phyloP scores from a whole-genome alignment of 805 yeast genomes.

The Myxozyma monticola region DNA sequence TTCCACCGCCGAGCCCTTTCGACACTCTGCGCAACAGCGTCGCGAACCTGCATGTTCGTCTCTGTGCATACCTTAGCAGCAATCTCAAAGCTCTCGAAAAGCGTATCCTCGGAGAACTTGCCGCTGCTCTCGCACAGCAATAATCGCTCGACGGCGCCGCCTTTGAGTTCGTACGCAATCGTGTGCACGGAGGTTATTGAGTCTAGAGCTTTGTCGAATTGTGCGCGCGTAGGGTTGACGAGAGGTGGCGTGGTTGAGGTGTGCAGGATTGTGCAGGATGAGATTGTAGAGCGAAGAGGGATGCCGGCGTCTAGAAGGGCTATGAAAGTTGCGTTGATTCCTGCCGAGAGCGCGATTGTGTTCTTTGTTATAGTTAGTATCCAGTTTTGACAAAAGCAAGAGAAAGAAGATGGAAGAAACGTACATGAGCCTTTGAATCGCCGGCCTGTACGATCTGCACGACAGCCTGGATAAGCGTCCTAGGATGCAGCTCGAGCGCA shows the following conservation, averaged over 20 bases:
- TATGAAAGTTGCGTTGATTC: conserved; percentile 68
- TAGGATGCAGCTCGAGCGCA: conserved; percentile 65
- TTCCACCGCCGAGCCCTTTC: conserved; percentile 10
- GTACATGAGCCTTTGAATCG: conserved; percentile 38
- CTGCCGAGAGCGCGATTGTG: conserved; percentile 60
- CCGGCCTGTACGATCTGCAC: conserved; percentile 63
- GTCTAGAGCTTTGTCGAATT: conserved; percentile 36
- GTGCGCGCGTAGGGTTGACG: conserved; percentile 49
- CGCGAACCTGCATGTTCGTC: conserved; percentile 50
- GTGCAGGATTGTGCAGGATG: conserved; percentile 19
- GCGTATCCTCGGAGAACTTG: conserved; percentile 55
- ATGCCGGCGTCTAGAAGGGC: conserved; percentile 83
- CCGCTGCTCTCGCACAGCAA: conserved; percentile 76
- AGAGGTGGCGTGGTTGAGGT: conserved; percentile 22
- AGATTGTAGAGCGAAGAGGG: conserved; percentile 46
- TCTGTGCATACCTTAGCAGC: conserved; percentile 52
- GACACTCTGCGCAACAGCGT: conserved; percentile 39
- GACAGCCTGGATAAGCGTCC: conserved; percentile 71
- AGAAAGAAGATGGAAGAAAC: neutral
- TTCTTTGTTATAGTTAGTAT: conserved; percentile 23
- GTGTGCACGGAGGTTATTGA: conserved; percentile 57
- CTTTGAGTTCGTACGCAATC: conserved; percentile 57
- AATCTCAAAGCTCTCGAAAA: conserved; percentile 53
- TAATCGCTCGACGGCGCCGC: conserved; percentile 54
- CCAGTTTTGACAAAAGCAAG: neutral